A percentile compares a stretch with the other conserved stretches of the same genome.
Evolutionary conservation across 768 basidiomycete species (phyloP).

Genomic region (Leucosporidium yakuticum): DNA sequence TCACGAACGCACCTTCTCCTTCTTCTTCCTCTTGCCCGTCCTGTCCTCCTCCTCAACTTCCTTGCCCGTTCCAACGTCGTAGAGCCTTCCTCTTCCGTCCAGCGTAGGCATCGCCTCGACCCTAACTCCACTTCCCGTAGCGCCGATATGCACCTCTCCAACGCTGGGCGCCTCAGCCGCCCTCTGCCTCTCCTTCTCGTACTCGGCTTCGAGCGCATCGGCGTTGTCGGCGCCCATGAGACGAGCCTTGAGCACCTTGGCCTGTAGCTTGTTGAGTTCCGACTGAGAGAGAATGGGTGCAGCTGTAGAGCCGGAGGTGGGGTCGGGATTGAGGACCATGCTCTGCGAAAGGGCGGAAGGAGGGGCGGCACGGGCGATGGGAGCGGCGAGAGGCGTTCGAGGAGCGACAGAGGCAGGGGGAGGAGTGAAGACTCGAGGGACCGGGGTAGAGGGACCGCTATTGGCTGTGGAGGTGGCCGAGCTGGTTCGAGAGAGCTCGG

Average conservation of each 20-base stretch:
- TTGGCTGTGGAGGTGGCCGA: constrained; percentile 15
- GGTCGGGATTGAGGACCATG: constrained; percentile 30
- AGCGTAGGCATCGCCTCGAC: constrained; percentile 84
- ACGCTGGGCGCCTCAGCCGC: constrained; percentile 46
- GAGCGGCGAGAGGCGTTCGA: constrained; percentile 14
- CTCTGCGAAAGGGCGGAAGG: constrained; percentile 26
- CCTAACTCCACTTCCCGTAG: constrained; percentile 36
- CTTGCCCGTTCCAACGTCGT: constrained; percentile 68
- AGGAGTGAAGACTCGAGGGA: constrained; percentile 87
- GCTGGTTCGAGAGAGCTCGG: constrained; percentile 17
- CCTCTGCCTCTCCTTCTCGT: constrained; percentile 56
- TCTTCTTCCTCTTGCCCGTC: constrained; percentile 63
- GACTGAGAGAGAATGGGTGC: constrained; percentile 42
- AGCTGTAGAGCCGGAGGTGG: constrained; percentile 50
- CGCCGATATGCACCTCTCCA: constrained; percentile 23
- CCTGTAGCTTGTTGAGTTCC: constrained; percentile 85
- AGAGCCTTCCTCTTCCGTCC: constrained; percentile 73
- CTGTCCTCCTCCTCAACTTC: constrained; percentile 62
- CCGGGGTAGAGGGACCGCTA: constrained; percentile 57
- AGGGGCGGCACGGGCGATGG: not conserved
- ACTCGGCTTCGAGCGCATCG: constrained; percentile 69
- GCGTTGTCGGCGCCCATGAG: constrained; percentile 76
- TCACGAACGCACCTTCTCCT: constrained; percentile 54
- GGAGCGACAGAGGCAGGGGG: constrained; percentile 37
- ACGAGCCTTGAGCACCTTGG: constrained; percentile 83